Evolutionary conservation across 345 rosid genomes (phyloP).

Genomic region (Sonneratia alba): DNA sequence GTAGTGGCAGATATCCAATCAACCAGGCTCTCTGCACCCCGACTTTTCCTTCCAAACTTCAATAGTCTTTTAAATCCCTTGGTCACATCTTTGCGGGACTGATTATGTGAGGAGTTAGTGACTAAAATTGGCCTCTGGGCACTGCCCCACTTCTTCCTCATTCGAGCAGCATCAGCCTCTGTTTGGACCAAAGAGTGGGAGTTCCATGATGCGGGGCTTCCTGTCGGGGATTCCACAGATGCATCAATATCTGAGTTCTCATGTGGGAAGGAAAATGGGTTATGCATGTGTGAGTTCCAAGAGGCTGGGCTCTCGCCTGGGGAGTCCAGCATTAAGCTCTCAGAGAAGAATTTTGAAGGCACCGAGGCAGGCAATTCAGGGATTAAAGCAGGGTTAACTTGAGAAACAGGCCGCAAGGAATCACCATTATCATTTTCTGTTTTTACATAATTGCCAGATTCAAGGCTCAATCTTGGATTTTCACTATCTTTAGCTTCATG

Average conservation of each 20-base stretch:
- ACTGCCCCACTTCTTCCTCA: constrained; percentile 98
- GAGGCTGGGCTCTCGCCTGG: constrained; percentile 67
- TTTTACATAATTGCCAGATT: constrained; percentile 50
- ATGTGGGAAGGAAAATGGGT: constrained; percentile 59
- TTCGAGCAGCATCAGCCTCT: constrained; percentile 73
- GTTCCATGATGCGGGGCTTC: constrained; percentile 87
- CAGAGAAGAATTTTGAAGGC: constrained; percentile 42
- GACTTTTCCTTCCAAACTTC: constrained; percentile 85
- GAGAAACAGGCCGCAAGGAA: constrained; percentile 43
- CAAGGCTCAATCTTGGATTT: constrained; percentile 49
- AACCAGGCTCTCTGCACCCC: constrained; percentile 67
- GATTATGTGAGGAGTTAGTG: constrained; percentile 57
- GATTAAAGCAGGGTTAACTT: constrained; percentile 50
- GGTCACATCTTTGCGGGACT: constrained; percentile 77
- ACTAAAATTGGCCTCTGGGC: constrained; percentile 71
- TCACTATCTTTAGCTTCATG: constrained; percentile 50
- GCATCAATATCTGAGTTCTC: constrained; percentile 80
- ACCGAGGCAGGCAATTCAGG: constrained; percentile 45
- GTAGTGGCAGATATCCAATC: constrained; percentile 99
- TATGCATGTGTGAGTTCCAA: constrained; percentile 61
- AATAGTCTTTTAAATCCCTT: constrained; percentile 89
- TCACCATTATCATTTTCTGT: constrained; percentile 56
- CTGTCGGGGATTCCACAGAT: constrained; percentile 76
- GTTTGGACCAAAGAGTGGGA: constrained; percentile 59
- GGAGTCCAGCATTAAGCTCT: constrained; percentile 57